These are phyloP conservation scores for Pseudoscleropodium purum DNA, from an alignment of 225 moss, liverwort and hornwort species.

Conservation along the genomic window DNA sequence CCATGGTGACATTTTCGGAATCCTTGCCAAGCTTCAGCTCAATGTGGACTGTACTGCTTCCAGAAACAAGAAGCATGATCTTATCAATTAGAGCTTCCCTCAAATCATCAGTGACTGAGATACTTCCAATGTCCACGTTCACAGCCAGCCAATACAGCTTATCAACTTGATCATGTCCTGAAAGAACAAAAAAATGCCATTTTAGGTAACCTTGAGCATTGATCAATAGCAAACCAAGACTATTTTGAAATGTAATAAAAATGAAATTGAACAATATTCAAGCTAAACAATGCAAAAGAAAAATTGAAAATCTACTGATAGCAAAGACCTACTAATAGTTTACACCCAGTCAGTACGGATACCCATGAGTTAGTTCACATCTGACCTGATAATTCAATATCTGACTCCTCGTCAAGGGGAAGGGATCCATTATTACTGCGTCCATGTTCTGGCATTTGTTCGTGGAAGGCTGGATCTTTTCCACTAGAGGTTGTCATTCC, in stretches of 20 bases:
- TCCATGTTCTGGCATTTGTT: conserved; percentile 1
- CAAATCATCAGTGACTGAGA: conserved; percentile 66
- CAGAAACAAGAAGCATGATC: conserved; percentile 53
- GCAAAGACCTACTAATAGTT: background rate
- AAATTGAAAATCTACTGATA: background rate
- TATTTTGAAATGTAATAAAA: background rate
- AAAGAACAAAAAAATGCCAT: background rate
- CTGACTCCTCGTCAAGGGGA: conserved; percentile 13
- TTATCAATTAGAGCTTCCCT: conserved; percentile 67
- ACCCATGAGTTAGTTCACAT: background rate
- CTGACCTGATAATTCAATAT: conserved; percentile 24
- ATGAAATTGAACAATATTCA: background rate
- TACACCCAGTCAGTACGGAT: background rate
- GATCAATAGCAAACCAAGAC: background rate
- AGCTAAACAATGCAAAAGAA: background rate
- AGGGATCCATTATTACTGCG: conserved; percentile 1
- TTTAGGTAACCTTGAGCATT: background rate
- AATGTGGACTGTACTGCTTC: conserved; percentile 55
- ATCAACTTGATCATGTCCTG: conserved; percentile 14
- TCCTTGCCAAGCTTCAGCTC: conserved; percentile 52
- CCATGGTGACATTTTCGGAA: conserved; percentile 33
- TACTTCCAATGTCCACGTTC: conserved; percentile 55
- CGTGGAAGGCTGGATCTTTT: background rate
- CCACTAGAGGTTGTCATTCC: background rate
- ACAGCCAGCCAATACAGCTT: conserved; percentile 33